phyloP scores from a whole-genome alignment of 148 eudicot genomes.

The Rhododendron mucronatum region DNA sequence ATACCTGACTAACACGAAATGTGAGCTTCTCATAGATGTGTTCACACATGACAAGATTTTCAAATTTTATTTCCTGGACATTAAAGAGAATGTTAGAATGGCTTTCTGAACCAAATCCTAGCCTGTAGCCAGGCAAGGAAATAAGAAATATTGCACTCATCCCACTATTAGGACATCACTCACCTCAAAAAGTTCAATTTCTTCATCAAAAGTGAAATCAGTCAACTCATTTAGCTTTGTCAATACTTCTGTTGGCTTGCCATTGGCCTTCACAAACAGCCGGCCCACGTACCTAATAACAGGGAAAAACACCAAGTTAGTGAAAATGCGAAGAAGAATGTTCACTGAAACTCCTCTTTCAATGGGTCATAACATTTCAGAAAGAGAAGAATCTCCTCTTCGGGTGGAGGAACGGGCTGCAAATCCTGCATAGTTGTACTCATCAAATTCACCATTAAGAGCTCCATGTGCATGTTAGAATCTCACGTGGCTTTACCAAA shows the following conservation, averaged over 20 bases:
- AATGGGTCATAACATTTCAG: not conserved
- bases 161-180: constrained; percentile 1
- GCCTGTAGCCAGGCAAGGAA: constrained; percentile 4
- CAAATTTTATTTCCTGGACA: constrained; percentile 85
- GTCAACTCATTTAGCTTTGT: too few species aligned
- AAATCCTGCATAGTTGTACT: too few species aligned
- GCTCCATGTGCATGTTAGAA: not conserved
- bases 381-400: too few species aligned
- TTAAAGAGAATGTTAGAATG: constrained; percentile 7
- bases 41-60: constrained; percentile 26
- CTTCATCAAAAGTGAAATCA: too few species aligned
- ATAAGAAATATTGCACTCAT: not conserved
- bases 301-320: not conserved
- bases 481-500: not conserved
- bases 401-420: too few species aligned
- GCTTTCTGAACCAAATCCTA: not conserved
- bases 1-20: constrained; percentile 75
- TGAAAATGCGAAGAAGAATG: not conserved
- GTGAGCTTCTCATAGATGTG: constrained; percentile 58
- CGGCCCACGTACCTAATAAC: too few species aligned
- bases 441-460: not conserved
- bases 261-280: too few species aligned
- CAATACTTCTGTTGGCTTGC: too few species aligned
- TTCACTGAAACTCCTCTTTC: constrained; percentile 81
- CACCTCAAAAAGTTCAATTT: constrained; percentile 43